phyloP scores from a whole-genome alignment of 1,284 basidiomycete genomes.

The Ganoderma sp. region DNA sequence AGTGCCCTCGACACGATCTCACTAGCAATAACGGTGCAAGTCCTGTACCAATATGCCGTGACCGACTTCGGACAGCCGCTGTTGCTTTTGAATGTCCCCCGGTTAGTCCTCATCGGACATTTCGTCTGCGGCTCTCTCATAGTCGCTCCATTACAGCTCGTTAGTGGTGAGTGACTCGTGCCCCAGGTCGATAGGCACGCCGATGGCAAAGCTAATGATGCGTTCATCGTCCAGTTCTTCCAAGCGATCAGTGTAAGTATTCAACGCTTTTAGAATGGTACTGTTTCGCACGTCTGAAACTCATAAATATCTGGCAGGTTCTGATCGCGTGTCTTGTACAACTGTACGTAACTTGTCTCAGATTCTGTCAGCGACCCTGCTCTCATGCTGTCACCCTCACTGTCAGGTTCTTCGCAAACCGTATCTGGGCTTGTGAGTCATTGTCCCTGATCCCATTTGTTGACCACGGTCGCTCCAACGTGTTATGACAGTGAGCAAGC shows the following conservation, averaged over 20 bases:
- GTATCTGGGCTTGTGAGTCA: neutral
- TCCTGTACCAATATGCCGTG: neutral
- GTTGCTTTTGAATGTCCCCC: neutral
- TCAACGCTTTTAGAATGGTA: neutral
- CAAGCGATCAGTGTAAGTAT: conserved; percentile 2
- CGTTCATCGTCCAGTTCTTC: neutral
- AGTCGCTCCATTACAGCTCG: neutral
- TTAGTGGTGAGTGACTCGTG: neutral
- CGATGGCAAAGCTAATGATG: neutral
- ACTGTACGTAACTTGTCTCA: neutral
- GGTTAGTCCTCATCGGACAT: neutral
- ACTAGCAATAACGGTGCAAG: neutral
- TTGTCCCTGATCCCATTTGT: neutral
- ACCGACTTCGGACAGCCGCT: neutral
- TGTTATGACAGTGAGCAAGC: neutral
- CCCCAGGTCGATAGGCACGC: neutral
- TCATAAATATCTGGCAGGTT: neutral
- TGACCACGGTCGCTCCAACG: neutral
- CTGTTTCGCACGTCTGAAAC: neutral
- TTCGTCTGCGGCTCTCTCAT: neutral
- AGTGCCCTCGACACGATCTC: neutral
- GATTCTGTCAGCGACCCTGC: neutral
- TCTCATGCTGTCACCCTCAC: neutral
- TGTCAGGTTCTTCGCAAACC: neutral
- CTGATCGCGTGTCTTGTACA: neutral